Evolutionary conservation across 768 basidiomycete species (phyloP).

Genomic region (Termitomyces sp.): DNA sequence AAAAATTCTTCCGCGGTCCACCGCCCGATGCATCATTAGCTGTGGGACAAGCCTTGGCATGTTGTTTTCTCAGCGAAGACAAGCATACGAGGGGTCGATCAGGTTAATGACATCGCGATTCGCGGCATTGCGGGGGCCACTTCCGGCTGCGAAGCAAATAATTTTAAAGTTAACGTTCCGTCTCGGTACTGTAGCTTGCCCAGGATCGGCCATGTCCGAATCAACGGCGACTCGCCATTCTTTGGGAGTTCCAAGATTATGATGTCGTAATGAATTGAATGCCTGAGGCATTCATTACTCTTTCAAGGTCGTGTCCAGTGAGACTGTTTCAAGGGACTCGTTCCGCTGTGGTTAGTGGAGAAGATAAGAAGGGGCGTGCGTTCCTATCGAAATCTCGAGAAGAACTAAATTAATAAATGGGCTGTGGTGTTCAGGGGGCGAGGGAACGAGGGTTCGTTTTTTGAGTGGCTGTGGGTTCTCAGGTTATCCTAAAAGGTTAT

Average conservation of each 20-base stretch:
- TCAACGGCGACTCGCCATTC: conserved; percentile 11
- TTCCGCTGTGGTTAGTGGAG: not conserved
- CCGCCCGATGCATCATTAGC: not conserved
- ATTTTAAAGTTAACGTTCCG: conserved; percentile 1
- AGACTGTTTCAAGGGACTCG: not conserved
- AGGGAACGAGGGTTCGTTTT: not conserved
- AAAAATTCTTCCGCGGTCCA: not conserved
- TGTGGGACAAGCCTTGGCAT: conserved; percentile 4
- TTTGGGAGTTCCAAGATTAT: not conserved
- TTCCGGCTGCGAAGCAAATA: not conserved
- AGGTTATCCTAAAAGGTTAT: conserved; percentile 1
- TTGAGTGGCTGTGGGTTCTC: not conserved
- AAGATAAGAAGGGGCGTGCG: not conserved
- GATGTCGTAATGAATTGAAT: conserved; percentile 4
- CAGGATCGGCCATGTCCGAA: conserved; percentile 2
- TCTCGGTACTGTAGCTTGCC: conserved; percentile 7
- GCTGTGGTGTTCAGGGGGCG: not conserved
- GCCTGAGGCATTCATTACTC: not conserved
- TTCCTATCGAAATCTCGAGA: not conserved
- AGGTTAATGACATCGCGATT: not conserved
- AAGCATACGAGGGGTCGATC: not conserved
- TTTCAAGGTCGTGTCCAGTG: not conserved
- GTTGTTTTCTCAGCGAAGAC: not conserved
- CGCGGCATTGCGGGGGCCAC: conserved; percentile 8
- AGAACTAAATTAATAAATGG: too few relatives aligned